Conservation (phyloP, 306 rosid species). For the Chamaecrista fasciculata region DNA sequence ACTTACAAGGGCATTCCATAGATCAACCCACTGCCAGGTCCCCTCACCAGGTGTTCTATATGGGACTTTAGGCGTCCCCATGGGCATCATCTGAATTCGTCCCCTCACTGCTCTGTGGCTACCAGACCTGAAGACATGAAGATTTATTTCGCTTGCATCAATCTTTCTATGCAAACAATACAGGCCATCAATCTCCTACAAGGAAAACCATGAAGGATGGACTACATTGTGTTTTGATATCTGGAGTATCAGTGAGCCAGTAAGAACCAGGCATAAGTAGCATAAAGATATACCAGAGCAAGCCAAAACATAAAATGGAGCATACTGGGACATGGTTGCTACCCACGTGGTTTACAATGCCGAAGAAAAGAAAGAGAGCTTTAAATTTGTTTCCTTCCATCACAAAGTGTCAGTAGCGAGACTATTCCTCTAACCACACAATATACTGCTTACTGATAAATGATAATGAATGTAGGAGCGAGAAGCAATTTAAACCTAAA, state of each 20-base stretch:
- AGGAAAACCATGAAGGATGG: slow-evolving; percentile 1
- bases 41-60: slow-evolving; percentile 91
- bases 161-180: slow-evolving; percentile 9
- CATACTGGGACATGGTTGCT: neutral
- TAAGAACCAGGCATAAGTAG: neutral
- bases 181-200: neutral
- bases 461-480: neutral
- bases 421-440: neutral
- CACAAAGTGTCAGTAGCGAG: neutral
- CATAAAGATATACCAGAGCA: neutral
- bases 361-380: neutral
- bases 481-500: neutral
- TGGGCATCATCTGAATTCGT: slow-evolving; percentile 80
- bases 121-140: slow-evolving; percentile 46
- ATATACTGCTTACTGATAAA: neutral
- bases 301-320: neutral
- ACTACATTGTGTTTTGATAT: neutral
- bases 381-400: neutral
- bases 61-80: slow-evolving; percentile 89
- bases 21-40: slow-evolving; percentile 93
- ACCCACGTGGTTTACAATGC: neutral
- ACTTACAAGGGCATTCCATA: slow-evolving; percentile 98
- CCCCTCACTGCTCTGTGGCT: slow-evolving; percentile 56
- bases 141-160: slow-evolving; percentile 22
- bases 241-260: neutral